phyloP scores from a whole-genome alignment of 192 early-diverging fungal genomes.

The Phycomyces nitens region DNA sequence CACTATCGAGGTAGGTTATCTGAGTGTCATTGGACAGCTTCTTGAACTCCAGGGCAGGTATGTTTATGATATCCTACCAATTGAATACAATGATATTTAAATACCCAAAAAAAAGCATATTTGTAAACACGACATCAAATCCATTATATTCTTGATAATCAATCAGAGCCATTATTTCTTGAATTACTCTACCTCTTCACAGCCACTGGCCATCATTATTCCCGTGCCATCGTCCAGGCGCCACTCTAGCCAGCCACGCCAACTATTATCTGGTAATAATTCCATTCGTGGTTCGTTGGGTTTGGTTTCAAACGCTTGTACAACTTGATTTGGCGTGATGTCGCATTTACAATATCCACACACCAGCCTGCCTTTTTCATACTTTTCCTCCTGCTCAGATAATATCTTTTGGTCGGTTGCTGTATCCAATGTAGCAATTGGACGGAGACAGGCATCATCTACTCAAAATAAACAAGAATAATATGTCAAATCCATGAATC shows the following conservation, averaged over 20 bases:
- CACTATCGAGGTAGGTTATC: slow-evolving; percentile 10
- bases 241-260: slow-evolving; percentile 23
- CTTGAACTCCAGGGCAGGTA: slow-evolving; percentile 6
- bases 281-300: no score
- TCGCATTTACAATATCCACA: slow-evolving; percentile 8
- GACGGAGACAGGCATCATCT: neutral
- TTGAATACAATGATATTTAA: no score
- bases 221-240: slow-evolving; percentile 25
- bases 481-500: neutral
- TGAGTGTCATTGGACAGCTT: slow-evolving; percentile 15
- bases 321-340: neutral
- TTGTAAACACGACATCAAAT: no score
- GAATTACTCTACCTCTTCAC: slow-evolving; percentile 30
- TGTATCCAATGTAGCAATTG: neutral
- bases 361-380: neutral
- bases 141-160: no score
- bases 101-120: neutral
- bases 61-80: slow-evolving; percentile 1
- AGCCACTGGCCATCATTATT: slow-evolving; percentile 7
- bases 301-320: slow-evolving; percentile 5
- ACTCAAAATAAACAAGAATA: neutral
- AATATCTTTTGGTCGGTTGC: neutral
- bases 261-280: neutral
- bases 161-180: no score
- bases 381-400: neutral